Percentiles rank a stretch among this genome's conserved stretches.
phyloP scores from a whole-genome alignment of 352 stramenopile species.

The Pilasporangium apinafurcum region DNA sequence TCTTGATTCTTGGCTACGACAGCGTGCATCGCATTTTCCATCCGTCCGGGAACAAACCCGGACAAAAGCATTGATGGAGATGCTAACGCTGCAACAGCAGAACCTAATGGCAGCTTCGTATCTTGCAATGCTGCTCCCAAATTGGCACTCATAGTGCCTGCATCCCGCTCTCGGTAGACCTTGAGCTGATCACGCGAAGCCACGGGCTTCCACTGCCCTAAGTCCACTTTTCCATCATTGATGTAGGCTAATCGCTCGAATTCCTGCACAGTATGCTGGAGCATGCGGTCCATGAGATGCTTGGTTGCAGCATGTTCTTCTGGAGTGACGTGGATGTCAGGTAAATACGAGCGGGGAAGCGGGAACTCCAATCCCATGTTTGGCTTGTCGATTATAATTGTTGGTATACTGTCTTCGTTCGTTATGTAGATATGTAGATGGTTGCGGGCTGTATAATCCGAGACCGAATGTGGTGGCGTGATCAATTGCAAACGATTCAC shows the following conservation, averaged over 20 bases:
- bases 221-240: constrained; percentile 26
- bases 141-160: constrained; percentile 16
- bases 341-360: constrained; percentile 35
- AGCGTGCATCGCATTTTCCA: constrained; percentile 53
- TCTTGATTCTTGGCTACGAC: constrained; percentile 43
- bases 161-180: constrained; percentile 37
- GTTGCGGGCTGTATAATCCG: no score
- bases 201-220: constrained; percentile 30
- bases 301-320: constrained; percentile 31
- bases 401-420: no score
- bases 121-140: constrained; percentile 16
- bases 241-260: constrained; percentile 37
- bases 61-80: no score
- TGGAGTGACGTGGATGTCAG: constrained; percentile 23
- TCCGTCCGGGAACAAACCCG: constrained; percentile 28
- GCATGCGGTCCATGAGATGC: constrained; percentile 33
- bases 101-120: constrained; percentile 13
- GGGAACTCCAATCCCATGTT: no score
- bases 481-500: no score
- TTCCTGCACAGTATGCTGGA: constrained; percentile 33
- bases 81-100: constrained; percentile 19
- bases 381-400: no score
- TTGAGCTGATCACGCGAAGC: constrained; percentile 35
- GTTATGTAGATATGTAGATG: no score
- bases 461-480: no score